A percentile compares a stretch with the other conserved stretches of the same genome.
Evolutionary conservation across 192 early-diverging fungal genomes (phyloP).

Genomic region (Coemansia sp.): DNA sequence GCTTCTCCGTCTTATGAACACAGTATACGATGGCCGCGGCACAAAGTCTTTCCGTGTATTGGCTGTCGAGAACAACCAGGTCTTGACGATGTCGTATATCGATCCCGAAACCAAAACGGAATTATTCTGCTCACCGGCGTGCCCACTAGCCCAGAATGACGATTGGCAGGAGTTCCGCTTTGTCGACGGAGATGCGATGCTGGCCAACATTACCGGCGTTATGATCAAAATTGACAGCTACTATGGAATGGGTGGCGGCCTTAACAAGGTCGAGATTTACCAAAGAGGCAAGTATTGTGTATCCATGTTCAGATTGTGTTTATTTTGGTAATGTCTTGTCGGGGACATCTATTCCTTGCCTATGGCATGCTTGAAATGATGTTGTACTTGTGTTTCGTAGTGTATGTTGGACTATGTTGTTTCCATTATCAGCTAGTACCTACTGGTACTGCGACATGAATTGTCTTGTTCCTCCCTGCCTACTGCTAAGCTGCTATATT

Average conservation of each 20-base stretch:
- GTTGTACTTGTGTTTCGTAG: no score
- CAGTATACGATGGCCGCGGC: slow-evolving; percentile 54
- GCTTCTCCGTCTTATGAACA: slow-evolving; percentile 66
- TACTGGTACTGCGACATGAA: no score
- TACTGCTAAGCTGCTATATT: neutral
- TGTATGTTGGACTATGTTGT: no score
- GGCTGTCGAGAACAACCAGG: slow-evolving; percentile 55
- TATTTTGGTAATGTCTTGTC: no score
- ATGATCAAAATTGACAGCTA: slow-evolving; percentile 59
- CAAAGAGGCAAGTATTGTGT: slow-evolving; percentile 39
- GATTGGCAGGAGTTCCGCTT: slow-evolving; percentile 53
- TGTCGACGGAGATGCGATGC: slow-evolving; percentile 44
- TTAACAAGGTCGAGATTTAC: slow-evolving; percentile 51
- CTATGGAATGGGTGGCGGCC: slow-evolving; percentile 55
- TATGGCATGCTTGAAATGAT: no score
- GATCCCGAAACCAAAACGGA: slow-evolving; percentile 55
- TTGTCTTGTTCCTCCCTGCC: no score
- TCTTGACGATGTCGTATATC: slow-evolving; percentile 60
- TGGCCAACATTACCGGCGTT: slow-evolving; percentile 51
- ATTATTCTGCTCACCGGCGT: slow-evolving; percentile 36
- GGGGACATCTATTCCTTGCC: no score
- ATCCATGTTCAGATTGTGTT: neutral
- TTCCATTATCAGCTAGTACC: no score
- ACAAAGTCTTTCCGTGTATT: slow-evolving; percentile 68
- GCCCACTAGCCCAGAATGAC: slow-evolving; percentile 38